These are phyloP conservation scores for Cutaneotrichosporon sp. DNA, from an alignment of 1,284 basidiomycete species.

Conservation along the genomic window DNA sequence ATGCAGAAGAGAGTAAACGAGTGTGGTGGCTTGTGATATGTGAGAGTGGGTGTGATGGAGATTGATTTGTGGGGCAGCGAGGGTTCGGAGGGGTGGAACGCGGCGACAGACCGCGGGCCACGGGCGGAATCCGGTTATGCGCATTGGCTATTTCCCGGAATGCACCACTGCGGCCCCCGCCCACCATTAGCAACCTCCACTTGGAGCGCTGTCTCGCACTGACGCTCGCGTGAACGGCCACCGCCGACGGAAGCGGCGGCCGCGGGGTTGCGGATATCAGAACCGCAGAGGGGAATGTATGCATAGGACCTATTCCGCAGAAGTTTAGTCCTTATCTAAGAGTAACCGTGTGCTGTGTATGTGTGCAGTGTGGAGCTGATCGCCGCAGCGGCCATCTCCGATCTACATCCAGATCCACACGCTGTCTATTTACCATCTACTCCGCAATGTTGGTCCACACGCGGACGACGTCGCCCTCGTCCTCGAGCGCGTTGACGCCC, in stretches of 20 bases:
- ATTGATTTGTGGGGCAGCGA: not conserved
- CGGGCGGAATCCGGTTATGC: not conserved
- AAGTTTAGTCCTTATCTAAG: not conserved
- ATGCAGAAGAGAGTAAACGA: constrained; percentile 3
- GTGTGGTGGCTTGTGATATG: constrained; percentile 1
- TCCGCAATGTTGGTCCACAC: constrained; percentile 51
- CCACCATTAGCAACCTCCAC: too few species aligned
- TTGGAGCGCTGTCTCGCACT: too few species aligned
- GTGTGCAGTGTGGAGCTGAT: not conserved
- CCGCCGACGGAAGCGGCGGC: not conserved
- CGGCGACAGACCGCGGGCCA: not conserved
- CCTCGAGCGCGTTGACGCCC: constrained; percentile 42
- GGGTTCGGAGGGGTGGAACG: not conserved
- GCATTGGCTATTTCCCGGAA: not conserved
- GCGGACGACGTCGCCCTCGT: constrained; percentile 46
- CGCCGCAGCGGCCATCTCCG: not conserved
- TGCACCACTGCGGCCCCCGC: too few species aligned
- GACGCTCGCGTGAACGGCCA: too few species aligned
- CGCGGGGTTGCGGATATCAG: not conserved
- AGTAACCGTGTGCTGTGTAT: too few species aligned
- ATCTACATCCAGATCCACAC: not conserved
- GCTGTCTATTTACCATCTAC: not conserved
- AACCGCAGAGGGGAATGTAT: not conserved
- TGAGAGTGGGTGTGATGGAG: not conserved
- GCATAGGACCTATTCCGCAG: not conserved